A percentile compares a stretch with the other conserved stretches of the same genome.
These are phyloP conservation scores for Taxillus chinensis DNA, from an alignment of 164 flowering plant genomes.

Conservation along the genomic window DNA sequence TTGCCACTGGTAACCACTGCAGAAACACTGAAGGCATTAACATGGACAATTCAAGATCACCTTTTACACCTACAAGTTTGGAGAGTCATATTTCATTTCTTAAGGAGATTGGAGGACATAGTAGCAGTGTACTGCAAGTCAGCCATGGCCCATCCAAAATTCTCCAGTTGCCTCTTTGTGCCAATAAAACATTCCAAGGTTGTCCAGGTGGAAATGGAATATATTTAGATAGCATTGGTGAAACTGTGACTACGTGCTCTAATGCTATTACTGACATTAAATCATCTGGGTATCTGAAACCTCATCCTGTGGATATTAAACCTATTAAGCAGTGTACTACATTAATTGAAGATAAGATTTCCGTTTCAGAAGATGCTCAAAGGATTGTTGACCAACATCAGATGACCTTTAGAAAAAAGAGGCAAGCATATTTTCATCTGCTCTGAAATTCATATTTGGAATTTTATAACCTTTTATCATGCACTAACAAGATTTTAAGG, in stretches of 20 bases:
- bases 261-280: background rate
- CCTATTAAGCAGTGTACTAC: background rate
- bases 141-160: background rate
- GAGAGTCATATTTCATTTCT: slow-evolving; percentile 2
- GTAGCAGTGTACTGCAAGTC: background rate
- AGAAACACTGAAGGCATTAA: background rate
- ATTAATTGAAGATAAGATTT: background rate
- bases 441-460: background rate
- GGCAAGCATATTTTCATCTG: background rate
- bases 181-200: background rate
- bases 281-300: background rate
- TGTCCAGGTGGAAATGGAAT: background rate
- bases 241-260: background rate
- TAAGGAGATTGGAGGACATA: background rate
- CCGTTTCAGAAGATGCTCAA: background rate
- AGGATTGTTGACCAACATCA: background rate
- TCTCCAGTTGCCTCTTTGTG: background rate
- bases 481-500: background rate
- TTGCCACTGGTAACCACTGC: background rate
- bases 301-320: background rate
- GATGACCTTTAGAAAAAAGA: background rate
- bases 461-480: background rate
- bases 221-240: slow-evolving; percentile 1
- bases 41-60: background rate
- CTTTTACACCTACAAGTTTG: background rate